Base-by-base conservation (phyloP, 306 rosid genomes). In the Senna tora region DNA sequence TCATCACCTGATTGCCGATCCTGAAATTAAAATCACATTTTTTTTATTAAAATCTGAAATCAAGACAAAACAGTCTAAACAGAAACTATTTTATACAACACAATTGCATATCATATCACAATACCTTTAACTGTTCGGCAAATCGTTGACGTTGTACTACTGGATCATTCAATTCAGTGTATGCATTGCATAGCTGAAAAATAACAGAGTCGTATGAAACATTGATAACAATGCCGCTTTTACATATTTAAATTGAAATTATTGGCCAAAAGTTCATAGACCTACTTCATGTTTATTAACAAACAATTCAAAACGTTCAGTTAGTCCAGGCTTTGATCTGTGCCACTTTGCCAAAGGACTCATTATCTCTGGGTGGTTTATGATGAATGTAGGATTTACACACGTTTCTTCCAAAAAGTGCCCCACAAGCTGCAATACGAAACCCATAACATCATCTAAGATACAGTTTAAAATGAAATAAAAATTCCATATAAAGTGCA, bases 271-370 rank as follows among this genome's bases (percentile, higher is more conserved):
- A 75, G 20, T 41, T 5, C 52, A 34, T 13, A 2, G 58, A 32
- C 84, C 69, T 83, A 94, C 98, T 71, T 94, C 97, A n/a, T 50
- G 98, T 63, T 91, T 91, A 82, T 86, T 94, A 53, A 94, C 12
- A 59, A 94, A 91, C 81, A 94, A 82, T 69, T 91, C 97, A 67
- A 94, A 94, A 21, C 98, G 98, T 61, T 94, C 96, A 9, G 97
- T 94, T 69, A 89, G 82, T 77, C 97, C 82, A 5, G 92, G 94
- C 67, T 84, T 89, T 1, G 84, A 74, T 86, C 98, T 84, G 75
- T 91, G 98, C 92, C 96, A 91, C 87, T 94, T 94, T 1, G 98
- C 98, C 81, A 94, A 76, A 53, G 95, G 98, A 80, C 98, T 94
- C 97, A 87, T 91, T 65, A 94, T 80, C 87, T 94, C 92, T 0